Conservation (phyloP, 1,284 basidiomycete species). For the Ustilago esculenta region DNA sequence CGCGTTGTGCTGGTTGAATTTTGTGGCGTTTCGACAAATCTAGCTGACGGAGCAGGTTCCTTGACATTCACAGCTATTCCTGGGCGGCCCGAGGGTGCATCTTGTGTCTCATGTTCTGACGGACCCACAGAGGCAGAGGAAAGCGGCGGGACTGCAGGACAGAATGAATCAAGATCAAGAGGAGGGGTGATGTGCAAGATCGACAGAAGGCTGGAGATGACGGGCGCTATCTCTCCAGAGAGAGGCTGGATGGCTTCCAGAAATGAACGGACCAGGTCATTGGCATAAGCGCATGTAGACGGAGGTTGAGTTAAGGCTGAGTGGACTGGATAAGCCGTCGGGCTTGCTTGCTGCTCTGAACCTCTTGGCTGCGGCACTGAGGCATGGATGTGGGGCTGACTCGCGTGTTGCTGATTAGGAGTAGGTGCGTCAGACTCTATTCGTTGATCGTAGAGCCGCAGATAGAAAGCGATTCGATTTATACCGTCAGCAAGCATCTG, state of each 20-base stretch:
- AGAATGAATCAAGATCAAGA: no score
- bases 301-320: not conserved
- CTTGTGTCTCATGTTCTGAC: not conserved
- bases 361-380: not conserved
- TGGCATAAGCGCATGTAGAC: not conserved
- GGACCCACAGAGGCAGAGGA: no score
- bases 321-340: not conserved
- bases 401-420: no score
- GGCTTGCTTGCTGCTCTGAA: not conserved
- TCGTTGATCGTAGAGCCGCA: no score
- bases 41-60: not conserved
- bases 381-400: not conserved
- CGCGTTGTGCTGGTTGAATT: no score
- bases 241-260: constrained; percentile 20
- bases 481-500: no score
- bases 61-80: not conserved
- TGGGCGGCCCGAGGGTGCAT: not conserved
- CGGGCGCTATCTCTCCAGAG: constrained; percentile 1
- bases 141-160: no score
- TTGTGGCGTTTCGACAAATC: not conserved
- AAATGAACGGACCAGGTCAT: constrained; percentile 2
- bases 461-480: no score
- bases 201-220: constrained; percentile 3
- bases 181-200: no score
- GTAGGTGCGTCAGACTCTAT: no score